These are phyloP conservation scores for Botrytis cinerea DNA, from an alignment of 2,329 filamentous ascomycete genomes.

Conservation along the genomic window DNA sequence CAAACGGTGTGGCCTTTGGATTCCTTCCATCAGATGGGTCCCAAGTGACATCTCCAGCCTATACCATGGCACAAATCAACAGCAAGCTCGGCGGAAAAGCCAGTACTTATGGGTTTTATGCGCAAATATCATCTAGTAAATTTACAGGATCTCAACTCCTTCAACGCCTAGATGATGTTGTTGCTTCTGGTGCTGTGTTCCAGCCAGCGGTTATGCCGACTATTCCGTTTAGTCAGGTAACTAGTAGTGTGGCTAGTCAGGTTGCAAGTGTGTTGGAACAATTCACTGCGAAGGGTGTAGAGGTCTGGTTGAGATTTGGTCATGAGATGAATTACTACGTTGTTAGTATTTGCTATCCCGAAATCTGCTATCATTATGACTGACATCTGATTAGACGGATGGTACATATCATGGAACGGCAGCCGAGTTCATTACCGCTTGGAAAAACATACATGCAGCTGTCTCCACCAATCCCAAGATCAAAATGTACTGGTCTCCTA, in stretches of 20 bases:
- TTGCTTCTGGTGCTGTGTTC: slow-evolving; percentile 25
- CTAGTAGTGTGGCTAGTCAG: slow-evolving; percentile 16
- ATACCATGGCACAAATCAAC: slow-evolving; percentile 24
- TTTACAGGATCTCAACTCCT: slow-evolving; percentile 20
- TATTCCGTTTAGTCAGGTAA: slow-evolving; percentile 23
- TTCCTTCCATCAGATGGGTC: slow-evolving; percentile 26
- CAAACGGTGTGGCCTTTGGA: slow-evolving; percentile 26
- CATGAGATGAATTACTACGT: slow-evolving; percentile 29
- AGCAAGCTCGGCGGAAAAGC: slow-evolving; percentile 22
- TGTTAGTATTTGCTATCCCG: neutral
- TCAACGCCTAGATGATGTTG: slow-evolving; percentile 22
- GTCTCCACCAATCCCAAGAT: slow-evolving; percentile 11
- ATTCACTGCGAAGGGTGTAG: slow-evolving; percentile 22
- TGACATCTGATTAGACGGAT: slow-evolving; percentile 7
- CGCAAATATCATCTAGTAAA: slow-evolving; percentile 21
- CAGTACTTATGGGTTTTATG: slow-evolving; percentile 23
- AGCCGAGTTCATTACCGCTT: slow-evolving; percentile 23
- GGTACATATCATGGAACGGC: slow-evolving; percentile 21
- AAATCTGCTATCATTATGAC: neutral
- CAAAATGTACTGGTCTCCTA: slow-evolving; percentile 26
- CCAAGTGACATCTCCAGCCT: slow-evolving; percentile 16
- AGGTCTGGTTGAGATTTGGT: slow-evolving; percentile 26
- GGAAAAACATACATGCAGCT: slow-evolving; percentile 23
- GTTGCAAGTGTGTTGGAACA: slow-evolving; percentile 21
- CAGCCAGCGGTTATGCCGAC: slow-evolving; percentile 25